Evolutionary conservation across 108 stramenopile species (phyloP), one percentile per base, ranked within the genome.

Genomic region (Nitzschia palea): DNA sequence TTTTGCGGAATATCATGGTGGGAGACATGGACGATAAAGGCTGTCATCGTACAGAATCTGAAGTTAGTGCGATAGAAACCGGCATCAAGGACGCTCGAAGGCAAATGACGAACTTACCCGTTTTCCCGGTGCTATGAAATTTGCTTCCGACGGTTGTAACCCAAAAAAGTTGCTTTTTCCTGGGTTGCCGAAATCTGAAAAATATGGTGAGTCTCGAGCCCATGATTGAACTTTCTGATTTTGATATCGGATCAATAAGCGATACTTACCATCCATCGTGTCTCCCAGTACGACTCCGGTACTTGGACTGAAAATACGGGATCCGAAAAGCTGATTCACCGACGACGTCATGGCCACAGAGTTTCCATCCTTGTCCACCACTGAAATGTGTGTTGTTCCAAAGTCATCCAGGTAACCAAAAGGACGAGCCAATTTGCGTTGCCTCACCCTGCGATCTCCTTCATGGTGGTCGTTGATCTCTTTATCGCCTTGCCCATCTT

Each of bases 1-100:
- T 37, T 68, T 44, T 51, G 50, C 76, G 53, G 53, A 91, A 86
- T 2, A 95, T 77, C 71, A 95, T 72, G 9, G 87, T 87, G 10
- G 93, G 93, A 8, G 84, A 84, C 93, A 95, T 95, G 30, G 85
- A 86, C 6, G 88, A 90, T 10, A 91, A 61, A 26, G 93, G 88
- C 48, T 85, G 35, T 22, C 18, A 51, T 40, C 12, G 6, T 6
- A 40, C 6, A 12, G 37, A 40, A 40, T 10, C 37, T 6, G 37
- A n/a, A n/a, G n/a, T n/a, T n/a, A n/a, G n/a, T n/a, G n/a, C n/a
- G n/a, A n/a, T n/a, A n/a, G n/a, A n/a, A n/a, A n/a, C n/a, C n/a
- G n/a, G n/a, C n/a, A n/a, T n/a, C n/a, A n/a, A n/a, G n/a, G n/a
- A n/a, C n/a, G n/a, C n/a, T n/a, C n/a, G n/a, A n/a, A n/a, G n/a